Percentiles rank a stretch among this genome's conserved stretches.
These are phyloP conservation scores for Zymoseptoria passerinii DNA, from an alignment of 2,329 filamentous ascomycete genomes.

Conservation along the genomic window DNA sequence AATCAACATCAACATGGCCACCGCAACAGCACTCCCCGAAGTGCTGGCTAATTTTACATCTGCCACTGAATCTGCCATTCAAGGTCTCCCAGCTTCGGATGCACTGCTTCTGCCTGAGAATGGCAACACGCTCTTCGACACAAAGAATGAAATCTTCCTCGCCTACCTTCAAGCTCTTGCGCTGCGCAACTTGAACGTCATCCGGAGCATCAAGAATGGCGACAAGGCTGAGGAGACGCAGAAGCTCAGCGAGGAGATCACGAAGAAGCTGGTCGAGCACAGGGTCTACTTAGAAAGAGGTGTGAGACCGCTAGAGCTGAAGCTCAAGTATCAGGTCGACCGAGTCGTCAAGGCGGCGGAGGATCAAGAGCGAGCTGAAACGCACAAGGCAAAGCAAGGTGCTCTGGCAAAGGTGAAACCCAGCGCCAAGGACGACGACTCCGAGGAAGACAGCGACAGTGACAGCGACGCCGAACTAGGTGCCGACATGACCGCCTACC, in stretches of 20 bases:
- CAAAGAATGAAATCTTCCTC: conserved; percentile 94
- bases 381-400: conserved; percentile 29
- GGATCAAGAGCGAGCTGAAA: conserved; percentile 50
- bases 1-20: conserved; percentile 10
- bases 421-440: conserved; percentile 16
- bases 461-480: conserved; percentile 33
- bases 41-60: conserved; percentile 42
- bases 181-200: conserved; percentile 49
- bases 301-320: conserved; percentile 78
- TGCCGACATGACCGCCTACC: conserved; percentile 54
- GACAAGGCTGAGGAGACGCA: conserved; percentile 29
- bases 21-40: conserved; percentile 33
- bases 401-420: conserved; percentile 17
- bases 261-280: conserved; percentile 81
- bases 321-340: conserved; percentile 91
- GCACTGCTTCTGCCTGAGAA: conserved; percentile 65
- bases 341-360: conserved; percentile 85
- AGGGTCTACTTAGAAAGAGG: conserved; percentile 91
- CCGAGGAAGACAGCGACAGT: conserved; percentile 30
- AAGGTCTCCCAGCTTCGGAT: conserved; percentile 46
- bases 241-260: conserved; percentile 54
- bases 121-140: conserved; percentile 87
- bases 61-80: conserved; percentile 54
- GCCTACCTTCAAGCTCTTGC: conserved; percentile 93
- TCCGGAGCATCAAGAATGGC: conserved; percentile 30